These are phyloP conservation scores for Asterochloris sp. DNA, from an alignment of 139 green algal genomes.

Conservation along the genomic window DNA sequence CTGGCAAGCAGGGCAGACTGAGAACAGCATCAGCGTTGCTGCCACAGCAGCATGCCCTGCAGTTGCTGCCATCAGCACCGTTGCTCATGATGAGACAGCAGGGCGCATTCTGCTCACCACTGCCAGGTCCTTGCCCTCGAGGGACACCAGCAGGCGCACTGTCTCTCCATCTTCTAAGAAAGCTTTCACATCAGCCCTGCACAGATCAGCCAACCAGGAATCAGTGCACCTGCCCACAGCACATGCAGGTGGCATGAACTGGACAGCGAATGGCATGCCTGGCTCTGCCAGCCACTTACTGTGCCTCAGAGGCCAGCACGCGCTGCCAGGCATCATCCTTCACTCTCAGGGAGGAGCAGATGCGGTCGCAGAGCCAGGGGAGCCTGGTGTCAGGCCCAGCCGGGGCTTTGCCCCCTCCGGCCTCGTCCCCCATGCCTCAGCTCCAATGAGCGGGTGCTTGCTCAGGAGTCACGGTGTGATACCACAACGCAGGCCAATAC, in stretches of 20 bases:
- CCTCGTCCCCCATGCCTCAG: conserved; percentile 10
- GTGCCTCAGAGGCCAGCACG: conserved; percentile 52
- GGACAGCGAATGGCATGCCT: too few relatives aligned
- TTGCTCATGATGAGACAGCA: background rate
- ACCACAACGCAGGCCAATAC: too few relatives aligned
- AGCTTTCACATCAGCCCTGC: conserved; percentile 41
- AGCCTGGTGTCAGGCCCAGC: conserved; percentile 30
- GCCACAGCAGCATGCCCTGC: background rate
- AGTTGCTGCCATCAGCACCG: too few relatives aligned
- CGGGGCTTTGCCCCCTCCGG: background rate
- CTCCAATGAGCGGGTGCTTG: too few relatives aligned
- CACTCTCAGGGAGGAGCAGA: conserved; percentile 64
- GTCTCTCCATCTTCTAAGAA: conserved; percentile 57
- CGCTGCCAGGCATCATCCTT: conserved; percentile 54
- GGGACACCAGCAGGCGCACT: conserved; percentile 51
- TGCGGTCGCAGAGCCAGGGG: conserved; percentile 54
- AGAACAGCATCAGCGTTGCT: background rate
- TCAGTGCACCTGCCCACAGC: background rate
- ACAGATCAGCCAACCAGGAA: background rate
- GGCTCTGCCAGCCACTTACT: conserved; percentile 21
- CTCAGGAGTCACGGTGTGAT: too few relatives aligned
- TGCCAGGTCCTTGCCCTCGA: conserved; percentile 70
- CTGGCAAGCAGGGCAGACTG: too few relatives aligned
- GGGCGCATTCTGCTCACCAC: conserved; percentile 34
- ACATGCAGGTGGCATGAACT: too few relatives aligned